These are phyloP conservation scores for Cercospora brassicicola DNA, from an alignment of 2,329 filamentous ascomycete genomes.

Conservation along the genomic window DNA sequence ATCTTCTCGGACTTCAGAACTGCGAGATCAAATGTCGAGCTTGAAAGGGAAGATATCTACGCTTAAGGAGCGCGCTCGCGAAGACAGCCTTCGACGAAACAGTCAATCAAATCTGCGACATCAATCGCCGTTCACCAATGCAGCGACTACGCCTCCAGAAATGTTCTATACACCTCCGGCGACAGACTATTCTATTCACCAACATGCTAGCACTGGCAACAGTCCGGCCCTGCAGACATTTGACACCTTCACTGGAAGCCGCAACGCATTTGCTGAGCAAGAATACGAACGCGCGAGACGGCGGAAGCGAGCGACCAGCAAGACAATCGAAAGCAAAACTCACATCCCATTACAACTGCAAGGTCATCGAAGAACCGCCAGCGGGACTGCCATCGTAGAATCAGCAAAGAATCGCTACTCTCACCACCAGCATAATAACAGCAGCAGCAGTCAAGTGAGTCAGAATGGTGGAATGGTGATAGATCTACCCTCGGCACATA, in stretches of 20 bases:
- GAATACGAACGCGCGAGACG: not conserved
- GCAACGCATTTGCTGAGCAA: slow-evolving; percentile 9
- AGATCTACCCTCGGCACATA: slow-evolving; percentile 9
- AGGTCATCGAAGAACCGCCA: slow-evolving; percentile 31
- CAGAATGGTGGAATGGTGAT: not conserved
- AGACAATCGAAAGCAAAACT: slow-evolving; percentile 21
- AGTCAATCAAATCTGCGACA: slow-evolving; percentile 71
- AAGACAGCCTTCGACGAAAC: slow-evolving; percentile 73
- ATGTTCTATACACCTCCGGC: slow-evolving; percentile 30
- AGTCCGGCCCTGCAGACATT: not conserved
- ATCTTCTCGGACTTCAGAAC: slow-evolving; percentile 67
- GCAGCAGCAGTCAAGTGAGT: slow-evolving; percentile 19
- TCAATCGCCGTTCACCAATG: slow-evolving; percentile 75
- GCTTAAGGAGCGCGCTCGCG: slow-evolving; percentile 73
- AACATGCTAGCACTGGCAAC: slow-evolving; percentile 17
- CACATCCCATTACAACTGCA: slow-evolving; percentile 14
- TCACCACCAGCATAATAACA: slow-evolving; percentile 28
- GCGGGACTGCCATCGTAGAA: slow-evolving; percentile 29
- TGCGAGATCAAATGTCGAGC: slow-evolving; percentile 83
- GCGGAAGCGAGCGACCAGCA: slow-evolving; percentile 26
- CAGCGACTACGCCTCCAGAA: slow-evolving; percentile 42
- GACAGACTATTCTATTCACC: not conserved
- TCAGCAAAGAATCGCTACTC: slow-evolving; percentile 32
- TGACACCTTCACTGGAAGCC: slow-evolving; percentile 2
- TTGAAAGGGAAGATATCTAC: slow-evolving; percentile 82